Evolutionary conservation across 2,329 filamentous ascomycete species (phyloP).

Genomic region (Albophoma yamanashiensis): DNA sequence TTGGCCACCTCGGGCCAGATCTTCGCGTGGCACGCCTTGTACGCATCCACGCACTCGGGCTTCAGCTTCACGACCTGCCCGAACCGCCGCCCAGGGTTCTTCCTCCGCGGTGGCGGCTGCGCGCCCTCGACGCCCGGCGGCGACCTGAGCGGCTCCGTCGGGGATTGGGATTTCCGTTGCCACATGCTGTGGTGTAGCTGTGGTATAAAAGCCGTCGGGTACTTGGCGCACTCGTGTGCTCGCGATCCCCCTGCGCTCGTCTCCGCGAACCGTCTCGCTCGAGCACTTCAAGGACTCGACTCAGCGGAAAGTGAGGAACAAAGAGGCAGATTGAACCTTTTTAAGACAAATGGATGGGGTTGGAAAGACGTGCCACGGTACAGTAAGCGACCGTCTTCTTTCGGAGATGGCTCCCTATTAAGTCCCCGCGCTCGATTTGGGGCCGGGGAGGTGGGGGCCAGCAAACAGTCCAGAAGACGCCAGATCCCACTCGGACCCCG

Average conservation of each 20-base stretch:
- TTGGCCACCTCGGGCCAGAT: conserved; percentile 71
- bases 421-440: background rate
- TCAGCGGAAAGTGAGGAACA: background rate
- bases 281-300: background rate
- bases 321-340: background rate
- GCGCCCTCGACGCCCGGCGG: background rate
- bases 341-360: background rate
- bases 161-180: conserved; percentile 12
- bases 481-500: background rate
- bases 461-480: background rate
- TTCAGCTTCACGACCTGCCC: conserved; percentile 66
- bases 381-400: background rate
- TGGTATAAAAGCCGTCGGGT: background rate
- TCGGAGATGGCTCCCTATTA: background rate
- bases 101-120: conserved; percentile 10
- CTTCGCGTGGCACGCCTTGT: conserved; percentile 62
- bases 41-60: conserved; percentile 53
- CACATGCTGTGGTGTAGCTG: conserved; percentile 7
- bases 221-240: background rate
- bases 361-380: background rate
- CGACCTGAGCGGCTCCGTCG: conserved; percentile 5
- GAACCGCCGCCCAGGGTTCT: conserved; percentile 43
- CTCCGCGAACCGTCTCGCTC: background rate
- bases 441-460: background rate
- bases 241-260: background rate